These are phyloP conservation scores for Backusella australiensis DNA, from an alignment of 192 early-diverging fungal genomes.

Conservation along the genomic window DNA sequence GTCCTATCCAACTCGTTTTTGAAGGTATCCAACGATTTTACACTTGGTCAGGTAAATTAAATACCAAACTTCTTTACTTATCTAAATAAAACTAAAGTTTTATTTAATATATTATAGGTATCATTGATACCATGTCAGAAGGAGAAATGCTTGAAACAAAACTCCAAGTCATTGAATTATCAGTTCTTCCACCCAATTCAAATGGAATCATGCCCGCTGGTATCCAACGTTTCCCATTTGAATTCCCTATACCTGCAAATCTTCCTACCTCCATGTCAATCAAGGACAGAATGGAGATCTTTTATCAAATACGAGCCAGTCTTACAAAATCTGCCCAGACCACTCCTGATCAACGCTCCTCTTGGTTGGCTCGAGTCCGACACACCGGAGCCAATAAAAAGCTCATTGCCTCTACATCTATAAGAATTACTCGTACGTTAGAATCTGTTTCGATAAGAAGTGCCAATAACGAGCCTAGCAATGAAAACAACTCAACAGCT, in stretches of 20 bases:
- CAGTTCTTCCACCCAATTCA: conserved; percentile 26
- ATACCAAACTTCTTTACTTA: not conserved
- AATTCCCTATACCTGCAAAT: conserved; percentile 30
- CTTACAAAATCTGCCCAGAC: not conserved
- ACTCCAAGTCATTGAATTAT: conserved; percentile 28
- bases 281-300: conserved; percentile 16
- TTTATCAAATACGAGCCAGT: conserved; percentile 23
- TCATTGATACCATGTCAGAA: not conserved
- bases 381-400: not conserved
- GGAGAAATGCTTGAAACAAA: conserved; percentile 12
- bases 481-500: not conserved
- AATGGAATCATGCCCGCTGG: conserved; percentile 21
- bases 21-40: conserved; percentile 23
- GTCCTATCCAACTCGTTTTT: conserved; percentile 27
- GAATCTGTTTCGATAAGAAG: not conserved
- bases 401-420: not conserved
- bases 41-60: conserved; percentile 19
- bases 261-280: conserved; percentile 21
- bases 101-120: not conserved
- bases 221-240: conserved; percentile 29
- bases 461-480: not conserved
- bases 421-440: conserved; percentile 19
- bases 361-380: conserved; percentile 11
- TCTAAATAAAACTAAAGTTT: not conserved
- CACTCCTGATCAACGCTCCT: not conserved